Base-by-base conservation (phyloP, 176 grass and related monocot species). In the Triticum timopheevii region DNA sequence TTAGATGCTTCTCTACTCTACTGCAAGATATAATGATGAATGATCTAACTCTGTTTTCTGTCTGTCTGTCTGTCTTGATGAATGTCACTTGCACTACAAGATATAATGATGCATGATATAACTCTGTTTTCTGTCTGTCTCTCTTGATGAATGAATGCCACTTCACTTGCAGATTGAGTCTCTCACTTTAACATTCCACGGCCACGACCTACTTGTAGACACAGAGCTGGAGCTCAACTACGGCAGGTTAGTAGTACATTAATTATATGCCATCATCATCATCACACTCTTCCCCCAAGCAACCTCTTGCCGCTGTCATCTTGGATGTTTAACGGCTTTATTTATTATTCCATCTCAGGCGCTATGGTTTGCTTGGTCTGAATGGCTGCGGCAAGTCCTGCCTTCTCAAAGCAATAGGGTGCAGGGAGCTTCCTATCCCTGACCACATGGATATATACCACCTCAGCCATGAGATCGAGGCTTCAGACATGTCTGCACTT, bases 381-480 rank as follows among this genome's bases (percentile, higher is more conserved):
- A 98, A 98, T 82, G 93, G 95, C 49, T 98, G 95, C 63, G 95
- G 91, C 2, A 98, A 98, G 74, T 98, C 93, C 65, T 93, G 89
- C 15, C 91, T 95, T 35, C 93, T 95, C 23, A 62, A 85, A 77
- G 89, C 95, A 47, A 84, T 98, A 80, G 93, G 95, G 56, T 88
- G 76, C 83, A 87, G 91, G 76, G 93, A 93, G 80, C 86, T 95
- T 31, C 93, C 93, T 8, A 95, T 95, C 63, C 93, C 93, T 47
- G 38, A 89, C 0, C 93, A 95, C 73, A 95, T 95, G 93, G 93
- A 95, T 76, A 95, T 95, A 23, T 95, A 93, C 73, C 93, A 98
- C 54, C 89, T 98, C 31, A 86, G 38, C 52, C 87, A 79, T 22
- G 95, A 98, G 76, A 98, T 98, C 10, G 95, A 98, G 82, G 95